Evolutionary conservation across 805 yeast genomes (phyloP).

Genomic region (Starmerella lactis-condensi): DNA sequence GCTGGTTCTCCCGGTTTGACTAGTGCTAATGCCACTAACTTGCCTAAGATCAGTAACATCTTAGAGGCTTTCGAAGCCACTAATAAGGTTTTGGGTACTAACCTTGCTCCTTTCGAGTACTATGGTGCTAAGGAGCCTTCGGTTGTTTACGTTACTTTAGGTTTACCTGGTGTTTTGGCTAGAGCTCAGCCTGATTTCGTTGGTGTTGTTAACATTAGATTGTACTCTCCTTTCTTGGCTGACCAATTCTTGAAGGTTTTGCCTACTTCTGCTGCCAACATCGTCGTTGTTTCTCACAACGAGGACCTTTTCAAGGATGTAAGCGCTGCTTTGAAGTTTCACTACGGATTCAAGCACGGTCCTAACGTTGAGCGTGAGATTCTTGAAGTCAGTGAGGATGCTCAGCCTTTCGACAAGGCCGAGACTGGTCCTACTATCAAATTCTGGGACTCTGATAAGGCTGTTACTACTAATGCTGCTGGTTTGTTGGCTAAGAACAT

Average conservation of each 20-base stretch:
- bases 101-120: constrained; percentile 48
- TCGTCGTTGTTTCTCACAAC: constrained; percentile 43
- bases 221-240: constrained; percentile 63
- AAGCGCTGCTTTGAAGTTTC: constrained; percentile 25
- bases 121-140: constrained; percentile 43
- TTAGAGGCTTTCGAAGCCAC: constrained; percentile 28
- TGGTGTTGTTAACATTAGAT: constrained; percentile 54
- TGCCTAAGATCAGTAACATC: constrained; percentile 19
- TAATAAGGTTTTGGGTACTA: constrained; percentile 37
- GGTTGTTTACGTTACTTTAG: constrained; percentile 66
- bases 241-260: constrained; percentile 39
- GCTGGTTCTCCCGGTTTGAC: too few species aligned
- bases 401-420: constrained; percentile 40
- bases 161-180: constrained; percentile 34
- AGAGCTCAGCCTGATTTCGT: constrained; percentile 30
- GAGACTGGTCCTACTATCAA: constrained; percentile 5
- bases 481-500: constrained; percentile 11
- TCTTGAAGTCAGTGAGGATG: constrained; percentile 47
- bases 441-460: constrained; percentile 15
- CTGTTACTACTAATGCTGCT: constrained; percentile 11
- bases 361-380: constrained; percentile 26
- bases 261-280: constrained; percentile 37
- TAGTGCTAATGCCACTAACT: too few species aligned
- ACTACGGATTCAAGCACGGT: constrained; percentile 15
- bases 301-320: constrained; percentile 50